These are phyloP conservation scores for Esteya vermicola DNA, from an alignment of 2,329 filamentous ascomycete genomes.

Conservation along the genomic window DNA sequence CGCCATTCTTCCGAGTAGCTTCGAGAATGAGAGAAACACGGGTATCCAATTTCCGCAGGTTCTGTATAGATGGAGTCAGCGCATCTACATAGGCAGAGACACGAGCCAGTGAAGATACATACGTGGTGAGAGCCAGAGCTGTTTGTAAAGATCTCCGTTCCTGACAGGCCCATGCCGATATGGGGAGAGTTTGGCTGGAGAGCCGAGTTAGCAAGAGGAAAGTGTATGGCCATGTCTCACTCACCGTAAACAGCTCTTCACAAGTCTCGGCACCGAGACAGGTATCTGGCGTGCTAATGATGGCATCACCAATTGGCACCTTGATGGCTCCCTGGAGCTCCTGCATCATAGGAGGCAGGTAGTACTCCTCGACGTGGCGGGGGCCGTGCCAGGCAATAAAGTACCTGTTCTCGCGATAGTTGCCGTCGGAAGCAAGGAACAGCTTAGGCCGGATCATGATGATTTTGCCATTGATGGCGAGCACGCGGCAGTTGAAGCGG, in stretches of 20 bases:
- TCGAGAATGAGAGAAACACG: slow-evolving; percentile 51
- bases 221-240: background rate
- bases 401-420: slow-evolving; percentile 43
- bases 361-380: slow-evolving; percentile 47
- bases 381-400: slow-evolving; percentile 51
- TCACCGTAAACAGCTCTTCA: slow-evolving; percentile 13
- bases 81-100: background rate
- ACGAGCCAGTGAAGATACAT: too few relatives aligned
- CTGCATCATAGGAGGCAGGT: slow-evolving; percentile 44
- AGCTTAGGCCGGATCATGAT: slow-evolving; percentile 60
- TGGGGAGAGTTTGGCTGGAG: slow-evolving; percentile 26
- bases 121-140: slow-evolving; percentile 46
- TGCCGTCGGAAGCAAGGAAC: slow-evolving; percentile 30
- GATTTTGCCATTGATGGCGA: slow-evolving; percentile 51
- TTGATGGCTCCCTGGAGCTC: slow-evolving; percentile 29
- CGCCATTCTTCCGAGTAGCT: slow-evolving; percentile 36
- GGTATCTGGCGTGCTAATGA: slow-evolving; percentile 46
- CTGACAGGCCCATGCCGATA: slow-evolving; percentile 48
- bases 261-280: slow-evolving; percentile 31
- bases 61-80: too few relatives aligned
- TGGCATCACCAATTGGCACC: slow-evolving; percentile 54
- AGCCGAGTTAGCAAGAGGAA: background rate
- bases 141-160: slow-evolving; percentile 61
- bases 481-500: slow-evolving; percentile 52
- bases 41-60: slow-evolving; percentile 46